Evolutionary conservation across 176 grass and related monocot species (phyloP).

Genomic region (Cenchrus purpureus): DNA sequence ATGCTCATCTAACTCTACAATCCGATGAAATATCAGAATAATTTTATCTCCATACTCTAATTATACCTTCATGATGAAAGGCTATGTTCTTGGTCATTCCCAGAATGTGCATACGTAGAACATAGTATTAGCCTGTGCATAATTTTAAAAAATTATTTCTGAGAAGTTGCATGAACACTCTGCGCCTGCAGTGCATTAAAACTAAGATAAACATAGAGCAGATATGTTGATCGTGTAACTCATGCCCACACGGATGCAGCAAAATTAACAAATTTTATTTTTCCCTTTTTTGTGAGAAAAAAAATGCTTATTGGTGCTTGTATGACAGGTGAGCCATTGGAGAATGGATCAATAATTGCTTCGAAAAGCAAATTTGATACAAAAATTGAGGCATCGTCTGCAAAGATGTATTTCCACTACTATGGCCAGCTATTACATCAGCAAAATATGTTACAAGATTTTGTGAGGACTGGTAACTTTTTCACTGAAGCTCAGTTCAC

Average conservation of each 20-base stretch:
- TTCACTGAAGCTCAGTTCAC: constrained; percentile 15
- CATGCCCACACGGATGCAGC: not conserved
- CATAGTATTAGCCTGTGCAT: not conserved
- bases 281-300: not conserved
- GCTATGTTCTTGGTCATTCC: not conserved
- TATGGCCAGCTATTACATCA: constrained; percentile 97
- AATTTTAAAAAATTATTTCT: constrained; percentile 25
- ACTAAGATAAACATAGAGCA: not conserved
- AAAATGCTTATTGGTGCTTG: constrained; percentile 26
- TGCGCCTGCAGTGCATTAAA: not conserved
- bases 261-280: constrained; percentile 4
- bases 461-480: constrained; percentile 90
- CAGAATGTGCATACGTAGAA: not conserved
- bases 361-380: constrained; percentile 90
- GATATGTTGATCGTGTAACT: constrained; percentile 17
- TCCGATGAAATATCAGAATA: not conserved
- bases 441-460: constrained; percentile 99
- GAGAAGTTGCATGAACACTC: constrained; percentile 7
- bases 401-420: constrained; percentile 99
- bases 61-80: constrained; percentile 10
- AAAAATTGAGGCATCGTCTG: constrained; percentile 97
- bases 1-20: constrained; percentile 6
- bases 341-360: constrained; percentile 77
- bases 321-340: constrained; percentile 64
- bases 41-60: not conserved